Evolutionary conservation across 176 grass and related monocot genomes (phyloP).

Genomic region (Avena atlantica): DNA sequence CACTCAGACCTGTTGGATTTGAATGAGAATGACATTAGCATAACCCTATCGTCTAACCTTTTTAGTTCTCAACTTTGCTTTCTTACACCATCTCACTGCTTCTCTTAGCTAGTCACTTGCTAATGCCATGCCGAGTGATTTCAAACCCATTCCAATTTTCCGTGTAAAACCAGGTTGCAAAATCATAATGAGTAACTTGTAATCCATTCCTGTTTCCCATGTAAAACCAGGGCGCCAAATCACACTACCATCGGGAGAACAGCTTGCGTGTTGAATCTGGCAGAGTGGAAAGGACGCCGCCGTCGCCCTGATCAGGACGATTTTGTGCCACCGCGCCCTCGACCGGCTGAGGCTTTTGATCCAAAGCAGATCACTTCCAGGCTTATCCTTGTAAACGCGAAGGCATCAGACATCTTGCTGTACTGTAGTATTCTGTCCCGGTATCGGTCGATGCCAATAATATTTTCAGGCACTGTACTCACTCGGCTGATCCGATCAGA

Average conservation of each 20-base stretch:
- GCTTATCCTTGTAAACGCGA: neutral
- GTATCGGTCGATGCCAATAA: neutral
- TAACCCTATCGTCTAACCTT: neutral
- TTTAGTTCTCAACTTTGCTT: neutral
- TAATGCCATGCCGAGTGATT: neutral
- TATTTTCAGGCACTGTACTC: neutral
- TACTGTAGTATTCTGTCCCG: neutral
- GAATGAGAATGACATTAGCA: no score
- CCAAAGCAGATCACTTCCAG: no score
- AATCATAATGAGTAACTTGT: neutral
- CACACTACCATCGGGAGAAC: slow-evolving; percentile 73
- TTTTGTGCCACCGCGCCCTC: neutral
- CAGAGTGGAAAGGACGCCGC: slow-evolving; percentile 33
- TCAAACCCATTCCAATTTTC: slow-evolving; percentile 9
- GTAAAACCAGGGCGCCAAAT: slow-evolving; percentile 71
- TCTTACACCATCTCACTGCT: neutral
- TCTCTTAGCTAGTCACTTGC: neutral
- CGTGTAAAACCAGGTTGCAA: neutral
- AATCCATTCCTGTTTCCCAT: slow-evolving; percentile 21
- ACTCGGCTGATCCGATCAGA: neutral
- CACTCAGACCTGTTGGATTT: no score
- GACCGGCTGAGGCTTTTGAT: neutral
- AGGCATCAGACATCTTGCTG: neutral
- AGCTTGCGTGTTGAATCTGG: slow-evolving; percentile 69
- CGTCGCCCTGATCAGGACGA: neutral